Evolutionary conservation across 805 yeast genomes (phyloP).

Genomic region (Candida alai): DNA sequence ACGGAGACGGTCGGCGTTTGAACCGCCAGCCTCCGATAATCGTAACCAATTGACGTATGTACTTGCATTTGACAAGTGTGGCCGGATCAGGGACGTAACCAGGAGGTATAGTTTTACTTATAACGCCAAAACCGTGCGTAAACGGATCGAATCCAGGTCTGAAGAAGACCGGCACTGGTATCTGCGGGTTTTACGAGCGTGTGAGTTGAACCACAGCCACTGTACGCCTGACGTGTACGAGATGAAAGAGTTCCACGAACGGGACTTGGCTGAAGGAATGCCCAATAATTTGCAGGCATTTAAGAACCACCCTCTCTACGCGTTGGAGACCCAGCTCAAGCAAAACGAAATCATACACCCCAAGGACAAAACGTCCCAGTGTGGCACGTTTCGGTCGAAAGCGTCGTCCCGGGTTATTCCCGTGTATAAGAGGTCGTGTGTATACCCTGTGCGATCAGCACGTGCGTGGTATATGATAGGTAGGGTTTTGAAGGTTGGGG

Average conservation of each 20-base stretch:
- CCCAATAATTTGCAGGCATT: slow-evolving; percentile 83
- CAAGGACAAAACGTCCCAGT: slow-evolving; percentile 45
- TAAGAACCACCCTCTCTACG: slow-evolving; percentile 82
- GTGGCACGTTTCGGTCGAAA: slow-evolving; percentile 66
- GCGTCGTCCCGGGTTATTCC: slow-evolving; percentile 44
- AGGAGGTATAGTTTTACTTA: slow-evolving; percentile 69
- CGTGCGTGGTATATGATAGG: slow-evolving; percentile 87
- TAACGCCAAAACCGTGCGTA: slow-evolving; percentile 73
- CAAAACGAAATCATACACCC: slow-evolving; percentile 72
- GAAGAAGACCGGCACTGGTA: slow-evolving; percentile 62
- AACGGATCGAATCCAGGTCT: slow-evolving; percentile 58
- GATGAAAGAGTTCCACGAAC: slow-evolving; percentile 52
- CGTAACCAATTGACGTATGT: slow-evolving; percentile 68
- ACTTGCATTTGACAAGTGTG: slow-evolving; percentile 65
- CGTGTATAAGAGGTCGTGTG: slow-evolving; percentile 66
- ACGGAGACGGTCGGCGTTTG: slow-evolving; percentile 52
- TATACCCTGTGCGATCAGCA: slow-evolving; percentile 63
- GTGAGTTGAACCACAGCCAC: slow-evolving; percentile 12
- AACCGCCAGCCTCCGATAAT: slow-evolving; percentile 64
- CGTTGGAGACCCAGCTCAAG: slow-evolving; percentile 68
- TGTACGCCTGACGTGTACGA: slow-evolving; percentile 51
- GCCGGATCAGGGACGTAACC: slow-evolving; percentile 77
- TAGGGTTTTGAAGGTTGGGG: slow-evolving; percentile 66
- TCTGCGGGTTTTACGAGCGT: slow-evolving; percentile 28
- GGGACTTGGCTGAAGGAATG: slow-evolving; percentile 76